Evolutionary conservation across 345 rosid species (phyloP).

Genomic region (Eucalyptus erythrocorys): DNA sequence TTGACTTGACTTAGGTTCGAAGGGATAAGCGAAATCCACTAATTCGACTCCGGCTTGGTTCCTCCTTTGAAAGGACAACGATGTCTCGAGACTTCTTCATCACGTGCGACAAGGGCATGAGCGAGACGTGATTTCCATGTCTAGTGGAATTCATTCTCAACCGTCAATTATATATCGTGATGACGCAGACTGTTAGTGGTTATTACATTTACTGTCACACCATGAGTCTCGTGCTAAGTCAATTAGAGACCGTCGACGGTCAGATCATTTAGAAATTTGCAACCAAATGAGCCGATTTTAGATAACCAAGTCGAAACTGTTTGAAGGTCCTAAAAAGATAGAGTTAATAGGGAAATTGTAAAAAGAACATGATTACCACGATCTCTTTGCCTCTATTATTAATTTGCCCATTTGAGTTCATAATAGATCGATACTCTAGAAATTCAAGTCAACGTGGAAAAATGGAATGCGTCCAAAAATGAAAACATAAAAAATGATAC

Average conservation of each 20-base stretch:
- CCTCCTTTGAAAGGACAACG: background rate
- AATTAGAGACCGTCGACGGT: background rate
- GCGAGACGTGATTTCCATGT: background rate
- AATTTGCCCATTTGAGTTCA: background rate
- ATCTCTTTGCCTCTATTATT: background rate
- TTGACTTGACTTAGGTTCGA: background rate
- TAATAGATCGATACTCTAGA: background rate
- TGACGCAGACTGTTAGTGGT: fast-evolving
- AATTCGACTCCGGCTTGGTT: background rate
- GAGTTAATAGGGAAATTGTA: background rate
- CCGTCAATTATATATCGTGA: background rate
- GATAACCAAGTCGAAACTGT: background rate
- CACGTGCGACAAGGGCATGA: background rate
- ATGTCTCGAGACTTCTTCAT: background rate
- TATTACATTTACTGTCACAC: background rate
- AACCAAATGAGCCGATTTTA: background rate
- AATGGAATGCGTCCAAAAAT: background rate
- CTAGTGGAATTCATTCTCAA: background rate
- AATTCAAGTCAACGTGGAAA: background rate
- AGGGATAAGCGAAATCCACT: background rate
- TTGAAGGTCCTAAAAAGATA: background rate
- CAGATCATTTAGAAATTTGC: background rate
- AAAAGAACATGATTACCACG: background rate
- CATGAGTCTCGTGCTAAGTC: background rate
- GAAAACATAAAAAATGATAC: background rate